Conservation (phyloP, 345 rosid species). For the rapeseed (Brassica napus) region DNA sequence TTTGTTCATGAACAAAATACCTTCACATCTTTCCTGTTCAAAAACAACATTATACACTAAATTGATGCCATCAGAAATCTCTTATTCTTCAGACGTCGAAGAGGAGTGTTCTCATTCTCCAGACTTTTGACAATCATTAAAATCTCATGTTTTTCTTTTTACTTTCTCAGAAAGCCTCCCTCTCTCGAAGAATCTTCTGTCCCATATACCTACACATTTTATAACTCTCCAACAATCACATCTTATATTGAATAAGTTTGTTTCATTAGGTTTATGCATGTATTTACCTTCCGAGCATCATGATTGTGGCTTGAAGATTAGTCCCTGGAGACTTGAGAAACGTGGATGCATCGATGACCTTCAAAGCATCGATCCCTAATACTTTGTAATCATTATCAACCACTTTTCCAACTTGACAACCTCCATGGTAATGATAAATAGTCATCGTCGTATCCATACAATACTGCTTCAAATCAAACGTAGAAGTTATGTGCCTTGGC, state of each 20-base stretch:
- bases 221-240: neutral
- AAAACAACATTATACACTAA: neutral
- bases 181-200: slow-evolving; percentile 39
- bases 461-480: slow-evolving; percentile 57
- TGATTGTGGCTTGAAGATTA: slow-evolving; percentile 62
- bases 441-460: slow-evolving; percentile 60
- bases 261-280: neutral
- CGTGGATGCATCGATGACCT: slow-evolving; percentile 65
- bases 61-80: neutral
- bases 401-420: slow-evolving; percentile 60
- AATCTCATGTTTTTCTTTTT: slow-evolving; percentile 10
- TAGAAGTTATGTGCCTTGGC: slow-evolving; percentile 45
- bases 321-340: slow-evolving; percentile 58
- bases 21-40: neutral
- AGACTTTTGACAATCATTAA: neutral
- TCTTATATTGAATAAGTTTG: neutral
- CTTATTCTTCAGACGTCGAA: neutral
- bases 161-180: neutral
- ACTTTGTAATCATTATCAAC: slow-evolving; percentile 55
- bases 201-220: slow-evolving; percentile 47
- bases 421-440: slow-evolving; percentile 71
- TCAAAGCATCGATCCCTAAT: slow-evolving; percentile 45
- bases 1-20: neutral
- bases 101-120: neutral
- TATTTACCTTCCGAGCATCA: slow-evolving; percentile 78